Evolutionary conservation across 345 rosid genomes (phyloP).

Genomic region (Eucalyptus cloeziana): DNA sequence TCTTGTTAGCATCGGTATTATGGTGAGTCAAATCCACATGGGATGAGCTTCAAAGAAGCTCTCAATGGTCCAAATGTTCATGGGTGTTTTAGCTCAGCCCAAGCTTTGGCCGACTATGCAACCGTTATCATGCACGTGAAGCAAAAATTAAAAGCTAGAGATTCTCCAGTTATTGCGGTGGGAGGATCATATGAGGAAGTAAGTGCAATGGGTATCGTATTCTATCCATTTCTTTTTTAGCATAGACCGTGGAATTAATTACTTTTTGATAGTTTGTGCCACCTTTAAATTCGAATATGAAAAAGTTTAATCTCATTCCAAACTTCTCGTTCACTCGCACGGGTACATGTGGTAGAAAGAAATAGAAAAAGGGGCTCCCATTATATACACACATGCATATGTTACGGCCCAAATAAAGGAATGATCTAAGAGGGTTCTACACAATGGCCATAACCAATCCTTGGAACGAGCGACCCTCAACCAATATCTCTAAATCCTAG

Average conservation of each 20-base stretch:
- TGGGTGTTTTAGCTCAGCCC: neutral
- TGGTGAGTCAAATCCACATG: neutral
- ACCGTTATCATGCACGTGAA: neutral
- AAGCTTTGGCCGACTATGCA: neutral
- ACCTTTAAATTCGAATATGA: neutral
- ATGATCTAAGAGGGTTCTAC: no score
- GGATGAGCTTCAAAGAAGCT: neutral
- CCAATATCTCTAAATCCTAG: neutral
- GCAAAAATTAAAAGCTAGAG: neutral
- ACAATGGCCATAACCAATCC: fast-evolving
- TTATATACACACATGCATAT: no score
- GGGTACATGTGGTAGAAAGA: neutral
- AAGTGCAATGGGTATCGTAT: neutral
- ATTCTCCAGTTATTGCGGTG: neutral
- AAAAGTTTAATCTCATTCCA: neutral
- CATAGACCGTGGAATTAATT: neutral
- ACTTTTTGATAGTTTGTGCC: neutral
- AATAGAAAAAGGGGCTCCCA: neutral
- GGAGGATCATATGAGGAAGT: neutral
- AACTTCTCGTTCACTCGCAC: neutral
- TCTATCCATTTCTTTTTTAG: neutral
- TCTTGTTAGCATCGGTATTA: neutral
- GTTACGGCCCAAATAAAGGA: no score
- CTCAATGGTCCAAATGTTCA: neutral
- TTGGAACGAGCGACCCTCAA: no score